phyloP scores from a whole-genome alignment of 2,329 filamentous ascomycete species.

The Capronia americana region DNA sequence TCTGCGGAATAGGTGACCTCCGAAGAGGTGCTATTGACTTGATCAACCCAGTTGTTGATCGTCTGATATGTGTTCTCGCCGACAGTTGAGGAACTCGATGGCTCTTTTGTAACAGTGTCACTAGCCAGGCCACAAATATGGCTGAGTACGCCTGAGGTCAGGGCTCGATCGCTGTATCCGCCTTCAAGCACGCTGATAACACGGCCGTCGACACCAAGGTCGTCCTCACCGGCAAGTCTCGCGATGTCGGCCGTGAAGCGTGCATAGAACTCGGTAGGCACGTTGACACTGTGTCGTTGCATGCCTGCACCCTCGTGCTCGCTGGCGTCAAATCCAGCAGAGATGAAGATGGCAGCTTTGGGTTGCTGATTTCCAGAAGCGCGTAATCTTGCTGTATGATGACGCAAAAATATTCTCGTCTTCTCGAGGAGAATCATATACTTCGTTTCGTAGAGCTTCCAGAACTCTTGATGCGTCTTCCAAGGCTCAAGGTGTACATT shows the following conservation, averaged over 20 bases:
- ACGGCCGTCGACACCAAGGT: slow-evolving; percentile 77
- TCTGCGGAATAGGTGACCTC: slow-evolving; percentile 30
- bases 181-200: slow-evolving; percentile 94
- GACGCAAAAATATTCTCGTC: slow-evolving; percentile 75
- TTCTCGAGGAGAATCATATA: slow-evolving; percentile 82
- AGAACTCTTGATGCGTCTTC: slow-evolving; percentile 84
- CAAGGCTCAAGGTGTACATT: slow-evolving; percentile 92
- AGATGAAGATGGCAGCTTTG: slow-evolving; percentile 89
- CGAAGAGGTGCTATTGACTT: background rate
- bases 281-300: slow-evolving; percentile 95
- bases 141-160: slow-evolving; percentile 86
- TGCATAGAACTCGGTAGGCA: slow-evolving; percentile 96
- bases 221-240: slow-evolving; percentile 79
- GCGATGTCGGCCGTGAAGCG: slow-evolving; percentile 86
- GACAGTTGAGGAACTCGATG: background rate
- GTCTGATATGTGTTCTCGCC: slow-evolving; percentile 23
- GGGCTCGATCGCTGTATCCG: slow-evolving; percentile 90
- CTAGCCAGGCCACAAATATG: slow-evolving; percentile 77
- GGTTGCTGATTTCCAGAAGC: slow-evolving; percentile 63
- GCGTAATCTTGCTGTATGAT: slow-evolving; percentile 71
- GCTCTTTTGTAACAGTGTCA: slow-evolving; percentile 9
- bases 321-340: slow-evolving; percentile 95
- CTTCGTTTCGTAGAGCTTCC: slow-evolving; percentile 80
- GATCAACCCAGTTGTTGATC: slow-evolving; percentile 34
- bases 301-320: slow-evolving; percentile 92